phyloP scores from a whole-genome alignment of 495 filamentous ascomycete species.

The Hypoxylon perforatum region DNA sequence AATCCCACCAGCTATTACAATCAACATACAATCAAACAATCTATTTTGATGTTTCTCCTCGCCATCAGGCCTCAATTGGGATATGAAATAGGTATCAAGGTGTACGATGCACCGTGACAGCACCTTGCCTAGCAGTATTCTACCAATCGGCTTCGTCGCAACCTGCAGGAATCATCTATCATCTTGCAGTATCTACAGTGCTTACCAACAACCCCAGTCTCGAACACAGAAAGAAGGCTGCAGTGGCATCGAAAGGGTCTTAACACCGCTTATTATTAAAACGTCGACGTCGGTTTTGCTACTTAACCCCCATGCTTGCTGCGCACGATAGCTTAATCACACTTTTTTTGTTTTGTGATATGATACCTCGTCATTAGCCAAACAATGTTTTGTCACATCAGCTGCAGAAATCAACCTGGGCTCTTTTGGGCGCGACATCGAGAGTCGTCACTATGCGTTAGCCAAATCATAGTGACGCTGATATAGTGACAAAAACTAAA shows the following conservation, averaged over 20 bases:
- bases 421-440: neutral
- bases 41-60: constrained; percentile 27
- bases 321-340: constrained; percentile 17
- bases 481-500: too few species aligned
- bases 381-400: neutral
- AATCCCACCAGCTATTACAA: constrained; percentile 12
- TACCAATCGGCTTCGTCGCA: constrained; percentile 40
- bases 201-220: constrained; percentile 4
- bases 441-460: constrained; percentile 7
- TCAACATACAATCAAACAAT: constrained; percentile 11
- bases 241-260: constrained; percentile 30
- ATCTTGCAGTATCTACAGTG: too few species aligned
- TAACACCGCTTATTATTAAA: constrained; percentile 36
- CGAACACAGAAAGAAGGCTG: constrained; percentile 9
- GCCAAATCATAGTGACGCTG: constrained; percentile 4
- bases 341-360: constrained; percentile 2
- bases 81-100: constrained; percentile 7
- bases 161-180: constrained; percentile 20
- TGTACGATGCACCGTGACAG: constrained; percentile 17
- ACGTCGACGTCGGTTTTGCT: constrained; percentile 26
- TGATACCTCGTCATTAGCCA: constrained; percentile 12
- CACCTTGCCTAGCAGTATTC: neutral
- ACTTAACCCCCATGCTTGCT: constrained; percentile 16
- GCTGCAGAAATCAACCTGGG: constrained; percentile 4
- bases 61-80: constrained; percentile 30